These are phyloP conservation scores for Saturnispora mendoncae DNA, from an alignment of 805 yeast species.

Conservation along the genomic window DNA sequence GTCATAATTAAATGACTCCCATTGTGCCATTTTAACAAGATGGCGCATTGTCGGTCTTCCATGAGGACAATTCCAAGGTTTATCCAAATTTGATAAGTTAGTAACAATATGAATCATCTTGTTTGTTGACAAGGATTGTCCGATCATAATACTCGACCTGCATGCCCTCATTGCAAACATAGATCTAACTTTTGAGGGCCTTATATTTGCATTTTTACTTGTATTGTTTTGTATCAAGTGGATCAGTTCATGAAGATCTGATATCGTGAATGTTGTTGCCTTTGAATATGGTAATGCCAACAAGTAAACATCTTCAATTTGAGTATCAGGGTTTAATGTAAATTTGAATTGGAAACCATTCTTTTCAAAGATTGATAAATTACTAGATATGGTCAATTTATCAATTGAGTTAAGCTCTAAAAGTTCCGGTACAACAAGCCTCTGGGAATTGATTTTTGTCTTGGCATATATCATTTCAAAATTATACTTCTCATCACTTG, in stretches of 20 bases:
- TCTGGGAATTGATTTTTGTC: constrained; percentile 58
- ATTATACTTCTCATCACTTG: constrained; percentile 91
- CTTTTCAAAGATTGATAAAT: constrained; percentile 44
- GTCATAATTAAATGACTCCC: constrained; percentile 39
- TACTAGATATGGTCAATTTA: constrained; percentile 60
- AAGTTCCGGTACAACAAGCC: constrained; percentile 48
- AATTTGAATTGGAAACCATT: constrained; percentile 70
- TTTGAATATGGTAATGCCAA: constrained; percentile 67
- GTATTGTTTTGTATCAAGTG: constrained; percentile 49
- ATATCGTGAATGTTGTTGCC: constrained; percentile 51
- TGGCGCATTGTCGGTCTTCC: constrained; percentile 97
- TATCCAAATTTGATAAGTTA: constrained; percentile 62
- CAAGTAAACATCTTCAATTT: constrained; percentile 36
- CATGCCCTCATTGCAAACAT: constrained; percentile 96
- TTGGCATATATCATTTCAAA: constrained; percentile 60
- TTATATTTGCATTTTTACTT: constrained; percentile 22
- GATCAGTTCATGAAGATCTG: constrained; percentile 72
- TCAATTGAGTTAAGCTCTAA: constrained; percentile 71
- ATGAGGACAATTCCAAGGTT: constrained; percentile 97
- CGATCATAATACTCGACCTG: constrained; percentile 89
- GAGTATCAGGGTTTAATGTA: constrained; percentile 37
- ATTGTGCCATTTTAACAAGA: constrained; percentile 49
- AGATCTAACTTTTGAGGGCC: constrained; percentile 70
- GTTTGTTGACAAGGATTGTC: constrained; percentile 48
- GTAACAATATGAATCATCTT: constrained; percentile 64